A percentile compares a stretch with the other conserved stretches of the same genome.
Evolutionary conservation across 805 yeast species (phyloP).

Genomic region (Candida railenensis): DNA sequence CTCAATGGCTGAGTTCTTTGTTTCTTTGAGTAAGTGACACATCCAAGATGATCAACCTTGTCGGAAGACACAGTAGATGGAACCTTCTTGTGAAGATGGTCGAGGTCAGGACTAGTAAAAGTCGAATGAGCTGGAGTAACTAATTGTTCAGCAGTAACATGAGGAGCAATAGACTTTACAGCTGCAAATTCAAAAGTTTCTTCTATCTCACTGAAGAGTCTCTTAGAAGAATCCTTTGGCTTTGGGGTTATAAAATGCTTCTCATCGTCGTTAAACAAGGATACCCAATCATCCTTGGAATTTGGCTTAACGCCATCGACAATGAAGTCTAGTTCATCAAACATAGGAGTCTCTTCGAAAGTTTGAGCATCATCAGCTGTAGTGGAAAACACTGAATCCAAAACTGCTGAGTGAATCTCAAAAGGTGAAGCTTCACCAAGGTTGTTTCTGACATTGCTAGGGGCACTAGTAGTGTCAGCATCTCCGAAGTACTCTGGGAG

Average conservation of each 20-base stretch:
- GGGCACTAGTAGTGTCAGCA: background rate
- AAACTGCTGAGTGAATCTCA: constrained; percentile 50
- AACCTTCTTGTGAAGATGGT: constrained; percentile 11
- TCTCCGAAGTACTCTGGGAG: constrained; percentile 18
- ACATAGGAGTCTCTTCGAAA: constrained; percentile 55
- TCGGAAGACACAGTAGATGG: constrained; percentile 6
- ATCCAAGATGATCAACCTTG: constrained; percentile 70
- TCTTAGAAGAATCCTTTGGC: constrained; percentile 13
- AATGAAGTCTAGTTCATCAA: constrained; percentile 51
- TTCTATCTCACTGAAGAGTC: constrained; percentile 24
- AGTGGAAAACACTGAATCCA: constrained; percentile 50
- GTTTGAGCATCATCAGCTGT: constrained; percentile 32
- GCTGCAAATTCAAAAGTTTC: constrained; percentile 22
- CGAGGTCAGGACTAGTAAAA: constrained; percentile 34
- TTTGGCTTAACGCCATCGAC: constrained; percentile 39
- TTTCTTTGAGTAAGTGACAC: constrained; percentile 75
- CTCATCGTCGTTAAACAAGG: constrained; percentile 46
- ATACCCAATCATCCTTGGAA: constrained; percentile 56
- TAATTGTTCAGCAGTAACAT: constrained; percentile 16
- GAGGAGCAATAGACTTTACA: constrained; percentile 3
- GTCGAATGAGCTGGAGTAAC: constrained; percentile 31
- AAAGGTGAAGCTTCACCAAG: constrained; percentile 38
- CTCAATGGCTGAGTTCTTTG: constrained; percentile 68
- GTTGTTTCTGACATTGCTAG: constrained; percentile 6
- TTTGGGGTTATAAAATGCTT: constrained; percentile 11